A percentile compares a stretch with the other conserved stretches of the same genome.
phyloP scores from a whole-genome alignment of 495 filamentous ascomycete genomes.

The Lophiostoma macrostomum region DNA sequence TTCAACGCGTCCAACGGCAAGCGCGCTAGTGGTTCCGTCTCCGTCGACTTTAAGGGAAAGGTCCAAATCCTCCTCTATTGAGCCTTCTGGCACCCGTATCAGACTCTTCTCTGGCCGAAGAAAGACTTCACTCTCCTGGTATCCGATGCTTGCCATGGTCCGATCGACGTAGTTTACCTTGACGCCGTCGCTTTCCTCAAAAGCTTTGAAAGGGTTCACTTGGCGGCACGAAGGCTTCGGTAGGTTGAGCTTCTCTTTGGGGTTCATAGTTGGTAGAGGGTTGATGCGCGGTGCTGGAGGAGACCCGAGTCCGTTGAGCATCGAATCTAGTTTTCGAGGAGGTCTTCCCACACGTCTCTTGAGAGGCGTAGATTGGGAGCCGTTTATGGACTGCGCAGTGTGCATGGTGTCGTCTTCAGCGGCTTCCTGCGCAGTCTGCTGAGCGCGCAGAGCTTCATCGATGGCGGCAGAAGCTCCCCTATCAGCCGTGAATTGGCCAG shows the following conservation, averaged over 20 bases:
- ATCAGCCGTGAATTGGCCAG: slow-evolving; percentile 23
- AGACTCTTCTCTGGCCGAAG: slow-evolving; percentile 70
- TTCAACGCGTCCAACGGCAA: slow-evolving; percentile 72
- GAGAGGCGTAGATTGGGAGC: slow-evolving; percentile 37
- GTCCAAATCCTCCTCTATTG: slow-evolving; percentile 81
- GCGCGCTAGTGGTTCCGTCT: slow-evolving; percentile 49
- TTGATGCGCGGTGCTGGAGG: slow-evolving; percentile 58
- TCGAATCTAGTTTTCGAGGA: slow-evolving; percentile 57
- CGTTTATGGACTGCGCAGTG: slow-evolving; percentile 2
- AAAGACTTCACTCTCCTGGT: slow-evolving; percentile 89
- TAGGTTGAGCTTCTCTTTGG: slow-evolving; percentile 62
- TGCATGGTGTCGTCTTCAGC: slow-evolving; percentile 22
- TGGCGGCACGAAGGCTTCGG: slow-evolving; percentile 60
- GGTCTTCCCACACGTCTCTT: slow-evolving; percentile 63
- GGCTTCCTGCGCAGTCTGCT: slow-evolving; percentile 15
- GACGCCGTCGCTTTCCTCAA: slow-evolving; percentile 58
- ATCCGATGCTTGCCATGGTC: slow-evolving; percentile 89
- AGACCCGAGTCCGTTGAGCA: slow-evolving; percentile 58
- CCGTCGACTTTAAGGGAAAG: slow-evolving; percentile 58
- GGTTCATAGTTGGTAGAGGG: slow-evolving; percentile 63
- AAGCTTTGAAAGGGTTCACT: slow-evolving; percentile 59
- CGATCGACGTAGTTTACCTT: slow-evolving; percentile 77
- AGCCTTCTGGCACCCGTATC: slow-evolving; percentile 72
- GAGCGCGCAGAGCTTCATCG: slow-evolving; percentile 27
- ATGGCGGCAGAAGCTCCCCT: slow-evolving; percentile 27